Percentiles rank a stretch among this genome's conserved stretches.
Conservation (phyloP, 2,329 filamentous ascomycete genomes). For the Phaeosphaeria sp. region DNA sequence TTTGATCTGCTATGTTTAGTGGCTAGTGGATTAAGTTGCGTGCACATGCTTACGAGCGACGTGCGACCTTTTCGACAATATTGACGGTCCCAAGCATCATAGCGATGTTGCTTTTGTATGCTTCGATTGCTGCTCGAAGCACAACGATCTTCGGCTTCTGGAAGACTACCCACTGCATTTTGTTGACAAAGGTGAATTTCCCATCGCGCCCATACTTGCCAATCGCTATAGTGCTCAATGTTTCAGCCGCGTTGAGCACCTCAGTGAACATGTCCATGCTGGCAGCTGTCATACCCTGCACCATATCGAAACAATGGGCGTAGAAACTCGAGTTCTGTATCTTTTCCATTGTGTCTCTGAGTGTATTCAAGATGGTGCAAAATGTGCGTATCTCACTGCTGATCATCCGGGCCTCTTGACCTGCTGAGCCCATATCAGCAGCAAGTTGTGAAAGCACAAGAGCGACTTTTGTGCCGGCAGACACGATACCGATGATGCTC, state of each 20-base stretch:
- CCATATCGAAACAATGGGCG: conserved; percentile 22
- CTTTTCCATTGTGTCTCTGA: conserved; percentile 19
- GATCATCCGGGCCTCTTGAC: conserved; percentile 30
- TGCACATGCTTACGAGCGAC: conserved; percentile 11
- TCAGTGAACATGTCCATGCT: conserved; percentile 30
- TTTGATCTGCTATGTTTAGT: background rate
- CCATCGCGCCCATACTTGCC: conserved; percentile 24
- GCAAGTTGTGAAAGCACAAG: conserved; percentile 28
- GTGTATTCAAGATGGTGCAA: conserved; percentile 25
- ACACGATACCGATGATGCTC: conserved; percentile 32
- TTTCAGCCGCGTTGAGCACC: conserved; percentile 21
- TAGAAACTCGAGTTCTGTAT: conserved; percentile 23
- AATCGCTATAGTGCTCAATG: conserved; percentile 10
- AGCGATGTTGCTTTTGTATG: conserved; percentile 28
- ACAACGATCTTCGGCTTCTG: conserved; percentile 26
- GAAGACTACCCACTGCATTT: conserved; percentile 26
- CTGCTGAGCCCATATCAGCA: conserved; percentile 27
- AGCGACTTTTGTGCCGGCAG: conserved; percentile 28
- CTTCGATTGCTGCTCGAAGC: conserved; percentile 26
- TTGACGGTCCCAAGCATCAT: conserved; percentile 29
- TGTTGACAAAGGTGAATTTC: conserved; percentile 17
- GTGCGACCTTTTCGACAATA: conserved; percentile 25
- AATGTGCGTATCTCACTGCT: conserved; percentile 24
- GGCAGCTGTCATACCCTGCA: conserved; percentile 23
- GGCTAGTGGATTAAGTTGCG: background rate